phyloP scores from a whole-genome alignment of 352 stramenopile species.

The Phytophthora vignae region DNA sequence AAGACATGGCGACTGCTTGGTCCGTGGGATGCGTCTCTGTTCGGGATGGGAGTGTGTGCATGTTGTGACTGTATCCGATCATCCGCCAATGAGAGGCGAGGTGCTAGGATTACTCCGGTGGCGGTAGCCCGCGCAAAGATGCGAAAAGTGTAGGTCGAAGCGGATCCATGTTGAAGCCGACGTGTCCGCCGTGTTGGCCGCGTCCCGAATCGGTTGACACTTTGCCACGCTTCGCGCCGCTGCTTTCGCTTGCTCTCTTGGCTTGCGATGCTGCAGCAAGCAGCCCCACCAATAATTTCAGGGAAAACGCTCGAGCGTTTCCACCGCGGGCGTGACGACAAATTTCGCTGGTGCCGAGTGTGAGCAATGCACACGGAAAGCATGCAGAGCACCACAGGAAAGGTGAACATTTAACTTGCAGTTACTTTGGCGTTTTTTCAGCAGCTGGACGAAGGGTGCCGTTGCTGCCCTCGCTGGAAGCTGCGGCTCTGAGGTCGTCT shows the following conservation, averaged over 20 bases:
- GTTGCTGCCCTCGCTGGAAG: neutral
- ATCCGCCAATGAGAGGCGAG: neutral
- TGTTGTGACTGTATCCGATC: neutral
- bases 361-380: neutral
- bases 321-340: slow-evolving; percentile 6
- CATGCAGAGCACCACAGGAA: neutral
- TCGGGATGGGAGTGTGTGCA: neutral
- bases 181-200: slow-evolving; percentile 9
- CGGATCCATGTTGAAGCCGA: slow-evolving; percentile 22
- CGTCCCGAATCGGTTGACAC: too few species aligned
- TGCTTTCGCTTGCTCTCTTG: neutral
- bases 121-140: neutral
- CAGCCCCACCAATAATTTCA: slow-evolving; percentile 17
- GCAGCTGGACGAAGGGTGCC: neutral
- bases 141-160: slow-evolving; percentile 29
- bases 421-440: slow-evolving; percentile 1
- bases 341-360: slow-evolving; percentile 7
- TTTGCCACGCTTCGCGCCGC: too few species aligned
- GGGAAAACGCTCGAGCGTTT: slow-evolving; percentile 25
- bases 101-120: neutral
- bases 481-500: too few species aligned
- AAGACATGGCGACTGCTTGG: slow-evolving; percentile 17
- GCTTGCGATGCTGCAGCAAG: neutral
- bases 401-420: slow-evolving; percentile 1
- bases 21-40: neutral